phyloP scores from a whole-genome alignment of 2,329 filamentous ascomycete genomes.

The Scedosporium dehoogii region DNA sequence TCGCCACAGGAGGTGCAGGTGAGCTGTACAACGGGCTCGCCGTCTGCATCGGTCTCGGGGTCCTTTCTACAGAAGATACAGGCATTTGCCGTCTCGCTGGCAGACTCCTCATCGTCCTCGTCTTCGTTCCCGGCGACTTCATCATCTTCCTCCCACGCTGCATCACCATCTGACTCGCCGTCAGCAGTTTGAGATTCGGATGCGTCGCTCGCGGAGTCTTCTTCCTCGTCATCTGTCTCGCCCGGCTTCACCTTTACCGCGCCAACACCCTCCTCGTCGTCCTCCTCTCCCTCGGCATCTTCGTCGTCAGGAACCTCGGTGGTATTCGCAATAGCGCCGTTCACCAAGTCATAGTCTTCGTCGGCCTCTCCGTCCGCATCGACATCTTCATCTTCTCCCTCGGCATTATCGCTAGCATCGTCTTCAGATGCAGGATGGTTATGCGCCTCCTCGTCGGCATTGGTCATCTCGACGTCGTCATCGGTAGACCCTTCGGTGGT shows the following conservation, averaged over 20 bases:
- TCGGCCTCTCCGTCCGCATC: slow-evolving; percentile 34
- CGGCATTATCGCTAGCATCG: slow-evolving; percentile 18
- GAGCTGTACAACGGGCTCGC: slow-evolving; percentile 72
- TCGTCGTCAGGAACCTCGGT: slow-evolving; percentile 8
- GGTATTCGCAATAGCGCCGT: not conserved
- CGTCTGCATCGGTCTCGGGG: slow-evolving; percentile 72
- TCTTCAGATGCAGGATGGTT: slow-evolving; percentile 9
- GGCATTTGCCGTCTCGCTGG: slow-evolving; percentile 33
- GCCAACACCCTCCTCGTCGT: slow-evolving; percentile 44
- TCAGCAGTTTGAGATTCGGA: slow-evolving; percentile 39
- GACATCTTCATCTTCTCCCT: slow-evolving; percentile 28
- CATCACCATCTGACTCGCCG: slow-evolving; percentile 46
- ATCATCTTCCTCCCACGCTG: slow-evolving; percentile 49
- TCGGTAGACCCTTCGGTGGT: slow-evolving; percentile 33
- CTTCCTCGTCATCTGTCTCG: slow-evolving; percentile 32
- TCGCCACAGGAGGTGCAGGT: slow-evolving; percentile 70
- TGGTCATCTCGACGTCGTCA: slow-evolving; percentile 28
- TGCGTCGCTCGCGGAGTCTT: slow-evolving; percentile 28
- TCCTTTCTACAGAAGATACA: slow-evolving; percentile 72
- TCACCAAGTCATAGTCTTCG: slow-evolving; percentile 18
- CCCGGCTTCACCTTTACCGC: slow-evolving; percentile 47
- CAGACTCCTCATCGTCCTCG: slow-evolving; percentile 47
- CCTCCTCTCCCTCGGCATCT: slow-evolving; percentile 19
- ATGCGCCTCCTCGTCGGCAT: slow-evolving; percentile 21
- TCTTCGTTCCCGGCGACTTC: slow-evolving; percentile 37